Conservation (phyloP, 768 basidiomycete genomes). For the Termitomyces sp. region DNA sequence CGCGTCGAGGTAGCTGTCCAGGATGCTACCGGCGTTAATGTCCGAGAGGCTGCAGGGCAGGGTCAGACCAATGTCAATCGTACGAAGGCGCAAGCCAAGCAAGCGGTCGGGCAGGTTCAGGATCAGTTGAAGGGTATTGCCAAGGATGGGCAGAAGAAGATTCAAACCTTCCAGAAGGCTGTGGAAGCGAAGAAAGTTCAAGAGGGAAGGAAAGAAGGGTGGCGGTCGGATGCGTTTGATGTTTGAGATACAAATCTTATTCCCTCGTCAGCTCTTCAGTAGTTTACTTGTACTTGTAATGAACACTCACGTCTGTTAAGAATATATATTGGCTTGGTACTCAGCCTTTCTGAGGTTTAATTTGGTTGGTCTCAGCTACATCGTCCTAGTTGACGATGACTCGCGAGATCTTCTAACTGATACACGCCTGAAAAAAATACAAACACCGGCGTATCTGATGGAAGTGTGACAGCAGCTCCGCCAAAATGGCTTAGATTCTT, state of each 20-base stretch:
- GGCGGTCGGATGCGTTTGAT: slow-evolving; percentile 52
- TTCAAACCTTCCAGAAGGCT: slow-evolving; percentile 42
- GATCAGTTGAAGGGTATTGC: slow-evolving; percentile 27
- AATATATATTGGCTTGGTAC: too few species aligned
- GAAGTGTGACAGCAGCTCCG: too few species aligned
- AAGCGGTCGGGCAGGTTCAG: slow-evolving; percentile 27
- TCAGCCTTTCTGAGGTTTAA: too few species aligned
- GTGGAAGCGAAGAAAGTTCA: slow-evolving; percentile 38
- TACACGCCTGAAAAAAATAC: too few species aligned
- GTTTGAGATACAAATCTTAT: background rate
- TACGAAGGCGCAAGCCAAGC: slow-evolving; percentile 12
- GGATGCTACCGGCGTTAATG: slow-evolving; percentile 27
- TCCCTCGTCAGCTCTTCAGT: too few species aligned
- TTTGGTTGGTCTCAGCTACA: too few species aligned
- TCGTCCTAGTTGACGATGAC: too few species aligned
- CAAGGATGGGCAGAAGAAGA: slow-evolving; percentile 32
- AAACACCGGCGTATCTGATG: too few species aligned
- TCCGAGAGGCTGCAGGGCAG: slow-evolving; percentile 17
- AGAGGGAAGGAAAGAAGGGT: slow-evolving; percentile 40
- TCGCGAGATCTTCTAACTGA: too few species aligned
- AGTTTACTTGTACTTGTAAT: too few species aligned
- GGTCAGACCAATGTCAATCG: slow-evolving; percentile 25
- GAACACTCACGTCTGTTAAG: too few species aligned
- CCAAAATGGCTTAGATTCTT: too few species aligned
- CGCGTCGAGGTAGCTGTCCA: slow-evolving; percentile 31